Base-by-base conservation (phyloP, 2,329 filamentous ascomycete species). In the Talaromyces sp. region DNA sequence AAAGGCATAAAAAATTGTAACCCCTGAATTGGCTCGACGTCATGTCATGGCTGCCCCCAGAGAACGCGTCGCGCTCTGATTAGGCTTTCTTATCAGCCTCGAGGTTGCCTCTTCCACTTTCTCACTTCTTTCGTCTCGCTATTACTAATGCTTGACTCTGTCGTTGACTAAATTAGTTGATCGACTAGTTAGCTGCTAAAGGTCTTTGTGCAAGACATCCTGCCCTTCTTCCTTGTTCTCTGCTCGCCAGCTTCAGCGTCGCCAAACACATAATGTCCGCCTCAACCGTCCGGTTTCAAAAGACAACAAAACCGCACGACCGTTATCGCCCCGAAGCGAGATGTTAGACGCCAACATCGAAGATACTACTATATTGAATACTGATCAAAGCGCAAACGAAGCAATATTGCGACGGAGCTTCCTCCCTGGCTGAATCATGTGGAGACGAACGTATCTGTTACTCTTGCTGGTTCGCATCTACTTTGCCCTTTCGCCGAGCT, bases 401-500 rank as follows among this genome's bases (percentile, higher is more conserved):
- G 8, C 7, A 25, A 28, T n/a, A 23, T 37, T 6, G 16, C 46
- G 25, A 50, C 46, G 3, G 31, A 6, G 23, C 14, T 16, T 28
- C 14, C 14, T 48, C n/a, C 25, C 42, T 46, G 42, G 16, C 18
- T 58, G 59, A 65, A 71, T 59, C 69, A 97, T 97, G 93, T 96
- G 92, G 92, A 87, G 93, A 82, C 88, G 93, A 77, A 86, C 88
- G 66, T 96, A 96, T 79, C 82, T 98, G 66, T 79, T 96, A 62
- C 83, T 99, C 70, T 83, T 96, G 71, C 81, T 95, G 69, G 86
- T 96, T 71, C 89, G 95, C 77, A 84, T 98, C 72, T 98, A 93
- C 85, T 93, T 98, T 76, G 93, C 95, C 65, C 81, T 98, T 67
- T 93, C 90, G 66, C 91, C 95, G 64, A 98, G 93, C 82, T 99